Evolutionary conservation across 306 rosid species (phyloP), one percentile per base, ranked within the genome.

Genomic region (Quercus bicolor): DNA sequence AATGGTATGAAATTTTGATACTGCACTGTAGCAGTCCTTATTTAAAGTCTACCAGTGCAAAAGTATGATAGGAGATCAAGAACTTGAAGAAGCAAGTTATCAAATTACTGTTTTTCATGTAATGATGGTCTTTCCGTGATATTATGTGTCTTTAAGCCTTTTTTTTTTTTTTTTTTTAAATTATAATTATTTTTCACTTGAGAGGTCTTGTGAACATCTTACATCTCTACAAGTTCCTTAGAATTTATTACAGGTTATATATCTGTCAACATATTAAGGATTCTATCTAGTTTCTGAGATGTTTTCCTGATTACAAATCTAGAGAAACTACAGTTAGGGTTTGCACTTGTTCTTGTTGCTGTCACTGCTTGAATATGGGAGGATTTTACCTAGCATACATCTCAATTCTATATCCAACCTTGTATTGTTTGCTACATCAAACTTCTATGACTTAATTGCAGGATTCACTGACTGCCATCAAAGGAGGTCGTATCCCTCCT

Each of bases 401-500:
- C 8, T 34, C 4, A 34, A 19, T 33, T 33, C 51, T 64, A 15
- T 29, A 8, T 62, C 26, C 56, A 26, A 2, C 65, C 13, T 73
- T 54, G 56, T n/a, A 37, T 70, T 57, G 33, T 78, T 78, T 65
- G 45, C 19, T 3, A 62, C 60, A 61, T 57, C 43, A 78, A 37
- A 62, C 68, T 28, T 78, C 77, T 73, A 60, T 68, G 73, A 75
- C 75, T 70, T 31, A 11, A 21, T 80, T 87, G 85, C 89, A 94
- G 97, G 98, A 91, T 75, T 77, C 97, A 73, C 91, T 92, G 43
- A 72, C 79, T 72, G 98, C 97, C 68, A 86, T 94, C 60, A 88
- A 20, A 87, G 94, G 98, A 74, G 98, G 98, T 11, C 93, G 98
- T 78, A 80, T 94, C 82, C 98, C 98, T 88, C 83, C 97, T 73